These are phyloP conservation scores for Parasitella parasitica DNA, from an alignment of 371 early-diverging fungal genomes.

Conservation along the genomic window DNA sequence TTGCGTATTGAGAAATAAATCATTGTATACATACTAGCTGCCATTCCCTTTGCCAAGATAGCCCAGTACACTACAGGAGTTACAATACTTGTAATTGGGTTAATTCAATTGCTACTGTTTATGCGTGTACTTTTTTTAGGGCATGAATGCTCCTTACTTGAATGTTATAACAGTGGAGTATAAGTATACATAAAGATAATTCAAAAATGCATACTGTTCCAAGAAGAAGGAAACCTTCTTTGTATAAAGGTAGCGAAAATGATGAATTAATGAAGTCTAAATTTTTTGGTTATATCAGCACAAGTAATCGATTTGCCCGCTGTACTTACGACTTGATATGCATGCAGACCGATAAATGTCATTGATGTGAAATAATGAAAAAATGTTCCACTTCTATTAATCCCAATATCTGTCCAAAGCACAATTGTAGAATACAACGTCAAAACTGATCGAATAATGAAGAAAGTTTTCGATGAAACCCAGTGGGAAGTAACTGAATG, in stretches of 20 bases:
- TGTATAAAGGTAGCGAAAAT: slow-evolving; percentile 30
- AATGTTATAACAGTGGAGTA: slow-evolving; percentile 44
- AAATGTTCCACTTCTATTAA: slow-evolving; percentile 8
- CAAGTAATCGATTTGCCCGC: not conserved
- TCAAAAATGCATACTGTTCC: slow-evolving; percentile 34
- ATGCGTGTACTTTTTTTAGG: not conserved
- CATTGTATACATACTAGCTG: not conserved
- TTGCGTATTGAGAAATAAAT: too few species aligned
- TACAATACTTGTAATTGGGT: slow-evolving; percentile 32
- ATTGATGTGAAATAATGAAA: slow-evolving; percentile 53
- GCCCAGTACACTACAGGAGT: slow-evolving; percentile 65
- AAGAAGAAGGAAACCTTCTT: slow-evolving; percentile 28
- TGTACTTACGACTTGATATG: slow-evolving; percentile 49
- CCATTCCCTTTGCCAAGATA: slow-evolving; percentile 12
- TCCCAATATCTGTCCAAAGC: slow-evolving; percentile 44
- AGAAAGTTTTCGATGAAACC: slow-evolving; percentile 43
- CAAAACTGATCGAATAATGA: slow-evolving; percentile 40
- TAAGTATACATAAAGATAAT: slow-evolving; percentile 44
- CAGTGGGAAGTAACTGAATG: slow-evolving; percentile 55
- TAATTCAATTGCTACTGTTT: not conserved
- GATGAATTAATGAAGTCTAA: slow-evolving; percentile 29
- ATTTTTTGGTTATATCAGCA: not conserved
- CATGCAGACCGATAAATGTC: slow-evolving; percentile 52
- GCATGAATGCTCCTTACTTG: too few species aligned
- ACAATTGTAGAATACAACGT: slow-evolving; percentile 44